A percentile compares a stretch with the other conserved stretches of the same genome.
phyloP scores from a whole-genome alignment of 1,284 basidiomycete genomes.

The Cryptococcus hybrid region DNA sequence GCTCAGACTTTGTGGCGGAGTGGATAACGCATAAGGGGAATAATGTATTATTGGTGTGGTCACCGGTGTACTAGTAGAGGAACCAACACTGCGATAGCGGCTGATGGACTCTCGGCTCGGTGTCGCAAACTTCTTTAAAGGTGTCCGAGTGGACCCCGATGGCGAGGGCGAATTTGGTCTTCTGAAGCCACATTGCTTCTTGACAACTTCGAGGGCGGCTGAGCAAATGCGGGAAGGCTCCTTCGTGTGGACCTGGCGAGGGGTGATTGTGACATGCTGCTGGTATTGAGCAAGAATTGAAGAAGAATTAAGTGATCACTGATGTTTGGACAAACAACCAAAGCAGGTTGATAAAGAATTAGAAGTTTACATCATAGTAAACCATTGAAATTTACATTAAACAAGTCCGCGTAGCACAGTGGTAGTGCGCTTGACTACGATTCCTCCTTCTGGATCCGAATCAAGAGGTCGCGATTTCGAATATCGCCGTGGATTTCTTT shows the following conservation, averaged over 20 bases:
- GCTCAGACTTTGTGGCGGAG: constrained; percentile 34
- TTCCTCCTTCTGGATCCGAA: neutral
- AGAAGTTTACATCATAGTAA: too few species aligned
- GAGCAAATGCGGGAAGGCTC: constrained; percentile 37
- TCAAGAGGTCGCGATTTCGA: constrained; percentile 2
- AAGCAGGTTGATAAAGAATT: too few species aligned
- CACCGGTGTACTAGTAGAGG: constrained; percentile 8
- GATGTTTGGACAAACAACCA: too few species aligned
- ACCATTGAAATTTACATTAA: too few species aligned
- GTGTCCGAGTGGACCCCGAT: neutral
- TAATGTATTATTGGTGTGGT: constrained; percentile 30
- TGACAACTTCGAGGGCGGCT: constrained; percentile 36
- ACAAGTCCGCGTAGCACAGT: constrained; percentile 1
- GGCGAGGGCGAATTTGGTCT: constrained; percentile 6
- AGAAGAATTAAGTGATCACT: neutral
- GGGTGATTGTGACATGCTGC: constrained; percentile 45
- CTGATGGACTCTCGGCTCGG: neutral
- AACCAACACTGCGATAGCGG: constrained; percentile 5
- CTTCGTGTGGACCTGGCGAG: constrained; percentile 33
- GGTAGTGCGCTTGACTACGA: constrained; percentile 3
- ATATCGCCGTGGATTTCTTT: neutral
- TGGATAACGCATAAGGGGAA: constrained; percentile 36
- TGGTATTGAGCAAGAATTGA: neutral
- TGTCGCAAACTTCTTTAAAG: neutral
- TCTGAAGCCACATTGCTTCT: constrained; percentile 19